A percentile compares a stretch with the other conserved stretches of the same genome.
Conservation (phyloP, 441 rosid species). For the Erysimum cheiri region DNA sequence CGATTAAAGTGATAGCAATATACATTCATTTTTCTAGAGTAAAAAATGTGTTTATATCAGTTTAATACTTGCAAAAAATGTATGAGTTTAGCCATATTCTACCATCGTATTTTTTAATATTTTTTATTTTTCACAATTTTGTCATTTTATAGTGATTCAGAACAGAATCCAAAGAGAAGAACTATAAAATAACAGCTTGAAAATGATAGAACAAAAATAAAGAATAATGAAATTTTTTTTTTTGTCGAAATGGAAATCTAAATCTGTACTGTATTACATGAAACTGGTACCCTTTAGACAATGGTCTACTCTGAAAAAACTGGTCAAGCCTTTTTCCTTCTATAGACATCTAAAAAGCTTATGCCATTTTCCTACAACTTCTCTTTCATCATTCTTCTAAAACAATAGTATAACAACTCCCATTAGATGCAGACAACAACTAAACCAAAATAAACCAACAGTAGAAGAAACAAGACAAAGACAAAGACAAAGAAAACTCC, state of each 20-base stretch:
- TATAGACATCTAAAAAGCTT: constrained; percentile 38
- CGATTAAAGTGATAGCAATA: neutral
- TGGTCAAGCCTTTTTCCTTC: constrained; percentile 44
- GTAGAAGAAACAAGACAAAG: constrained; percentile 15
- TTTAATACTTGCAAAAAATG: neutral
- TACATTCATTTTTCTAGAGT: neutral
- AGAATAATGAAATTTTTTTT: constrained; percentile 3
- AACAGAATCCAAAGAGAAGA: constrained; percentile 31
- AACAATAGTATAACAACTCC: too few species aligned
- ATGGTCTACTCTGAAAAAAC: constrained; percentile 36
- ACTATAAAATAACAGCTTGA: constrained; percentile 20
- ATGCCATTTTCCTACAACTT: constrained; percentile 28
- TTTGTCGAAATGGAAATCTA: constrained; percentile 2
- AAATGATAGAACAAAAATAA: constrained; percentile 17
- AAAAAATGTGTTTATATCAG: neutral
- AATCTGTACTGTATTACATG: constrained; percentile 23
- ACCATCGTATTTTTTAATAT: neutral
- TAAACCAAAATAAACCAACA: constrained; percentile 23
- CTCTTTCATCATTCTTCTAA: constrained; percentile 21
- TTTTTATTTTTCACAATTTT: neutral
- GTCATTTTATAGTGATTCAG: constrained; percentile 19
- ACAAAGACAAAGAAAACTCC: neutral
- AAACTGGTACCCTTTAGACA: constrained; percentile 38
- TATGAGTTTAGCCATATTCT: neutral
- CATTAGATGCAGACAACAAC: constrained; percentile 30